Conservation (phyloP, 75 land plant genomes). For the Sequoia sempervirens region DNA sequence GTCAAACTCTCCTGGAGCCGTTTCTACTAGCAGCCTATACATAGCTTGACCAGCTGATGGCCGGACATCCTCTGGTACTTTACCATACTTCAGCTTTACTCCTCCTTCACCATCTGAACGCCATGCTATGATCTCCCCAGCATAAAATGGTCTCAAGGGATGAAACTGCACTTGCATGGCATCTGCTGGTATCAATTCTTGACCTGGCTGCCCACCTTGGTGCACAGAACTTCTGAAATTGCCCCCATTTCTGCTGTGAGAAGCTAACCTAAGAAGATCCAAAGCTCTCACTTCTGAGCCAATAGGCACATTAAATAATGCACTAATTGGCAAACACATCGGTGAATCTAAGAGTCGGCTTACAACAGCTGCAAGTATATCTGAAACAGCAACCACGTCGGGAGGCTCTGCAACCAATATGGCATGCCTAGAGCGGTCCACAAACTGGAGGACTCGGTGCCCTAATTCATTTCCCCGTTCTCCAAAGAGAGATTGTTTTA, state of each 20-base stretch:
- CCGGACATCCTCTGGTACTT: conserved; percentile 76
- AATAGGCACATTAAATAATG: conserved; percentile 61
- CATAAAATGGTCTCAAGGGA: conserved; percentile 88
- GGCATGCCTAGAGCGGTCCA: conserved; percentile 27
- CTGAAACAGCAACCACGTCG: conserved; percentile 46
- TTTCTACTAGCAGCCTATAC: conserved; percentile 75
- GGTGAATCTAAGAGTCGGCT: conserved; percentile 70
- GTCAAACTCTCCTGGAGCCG: conserved; percentile 44
- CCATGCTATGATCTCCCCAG: conserved; percentile 92
- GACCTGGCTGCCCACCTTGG: conserved; percentile 42
- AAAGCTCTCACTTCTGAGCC: conserved; percentile 30
- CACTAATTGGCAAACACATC: conserved; percentile 53
- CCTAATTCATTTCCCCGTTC: conserved; percentile 30
- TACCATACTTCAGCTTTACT: conserved; percentile 77
- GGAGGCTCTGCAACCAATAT: conserved; percentile 83
- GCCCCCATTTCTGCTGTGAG: neutral
- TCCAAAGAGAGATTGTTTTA: conserved; percentile 24
- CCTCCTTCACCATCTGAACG: conserved; percentile 46
- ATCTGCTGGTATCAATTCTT: conserved; percentile 62
- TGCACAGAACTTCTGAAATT: neutral
- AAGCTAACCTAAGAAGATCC: conserved; percentile 10
- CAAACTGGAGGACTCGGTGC: conserved; percentile 60
- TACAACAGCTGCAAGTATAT: conserved; percentile 66
- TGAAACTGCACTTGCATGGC: conserved; percentile 73
- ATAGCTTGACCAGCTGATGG: conserved; percentile 88